Conservation (phyloP, 495 filamentous ascomycete species). For the Tuber borchii region DNA sequence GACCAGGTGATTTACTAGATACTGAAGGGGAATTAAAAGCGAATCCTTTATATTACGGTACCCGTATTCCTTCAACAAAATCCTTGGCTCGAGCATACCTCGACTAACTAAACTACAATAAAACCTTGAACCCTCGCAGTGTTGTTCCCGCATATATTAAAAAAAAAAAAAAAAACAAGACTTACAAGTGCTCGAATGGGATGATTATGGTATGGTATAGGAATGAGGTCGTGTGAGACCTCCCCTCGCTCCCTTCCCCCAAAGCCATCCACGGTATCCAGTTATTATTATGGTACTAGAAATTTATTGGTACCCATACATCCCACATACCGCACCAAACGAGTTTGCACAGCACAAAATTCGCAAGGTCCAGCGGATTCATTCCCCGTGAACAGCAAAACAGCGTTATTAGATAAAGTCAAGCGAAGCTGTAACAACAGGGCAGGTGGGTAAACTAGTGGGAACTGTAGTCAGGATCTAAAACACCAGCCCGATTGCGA, state of each 20-base stretch:
- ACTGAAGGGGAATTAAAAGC: background rate
- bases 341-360: background rate
- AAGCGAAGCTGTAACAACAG: background rate
- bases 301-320: background rate
- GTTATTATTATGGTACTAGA: background rate
- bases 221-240: conserved; percentile 1
- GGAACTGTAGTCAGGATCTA: background rate
- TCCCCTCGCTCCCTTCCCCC: background rate
- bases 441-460: background rate
- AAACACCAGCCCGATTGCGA: background rate
- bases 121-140: background rate
- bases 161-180: background rate
- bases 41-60: background rate
- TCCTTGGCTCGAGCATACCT: background rate
- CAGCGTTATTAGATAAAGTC: background rate
- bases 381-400: background rate
- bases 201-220: background rate
- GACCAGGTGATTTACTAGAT: background rate
- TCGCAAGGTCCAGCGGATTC: background rate
- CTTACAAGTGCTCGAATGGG: background rate
- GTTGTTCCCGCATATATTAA: background rate
- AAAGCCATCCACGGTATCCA: background rate
- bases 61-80: background rate
- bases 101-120: background rate
- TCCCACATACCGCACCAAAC: background rate